Evolutionary conservation across 1,139 yeast species (phyloP).

Genomic region (Magnusiomyces sp.): DNA sequence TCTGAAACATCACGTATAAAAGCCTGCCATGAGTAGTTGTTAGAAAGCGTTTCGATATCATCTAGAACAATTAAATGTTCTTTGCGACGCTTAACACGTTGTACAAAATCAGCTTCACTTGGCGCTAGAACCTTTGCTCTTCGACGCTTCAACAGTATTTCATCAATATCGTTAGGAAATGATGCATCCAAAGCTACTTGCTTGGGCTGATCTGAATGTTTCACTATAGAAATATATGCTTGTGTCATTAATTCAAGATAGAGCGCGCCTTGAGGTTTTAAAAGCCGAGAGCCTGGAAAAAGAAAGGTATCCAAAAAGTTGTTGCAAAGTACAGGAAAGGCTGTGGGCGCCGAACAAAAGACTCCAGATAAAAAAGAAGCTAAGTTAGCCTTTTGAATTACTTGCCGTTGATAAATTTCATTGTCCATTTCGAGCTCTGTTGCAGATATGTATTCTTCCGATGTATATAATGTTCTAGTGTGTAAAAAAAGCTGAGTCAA

Average conservation of each 20-base stretch:
- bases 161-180: constrained; percentile 50
- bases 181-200: constrained; percentile 67
- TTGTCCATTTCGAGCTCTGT: constrained; percentile 16
- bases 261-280: constrained; percentile 72
- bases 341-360: constrained; percentile 75
- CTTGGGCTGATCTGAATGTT: constrained; percentile 59
- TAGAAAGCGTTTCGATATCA: constrained; percentile 43
- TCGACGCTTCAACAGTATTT: constrained; percentile 38
- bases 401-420: constrained; percentile 42
- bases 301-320: constrained; percentile 72
- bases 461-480: constrained; percentile 25
- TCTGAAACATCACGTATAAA: constrained; percentile 69
- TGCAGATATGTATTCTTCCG: constrained; percentile 23
- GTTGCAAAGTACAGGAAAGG: constrained; percentile 78
- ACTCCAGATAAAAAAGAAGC: constrained; percentile 84
- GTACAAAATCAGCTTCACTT: constrained; percentile 61
- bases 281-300: constrained; percentile 44
- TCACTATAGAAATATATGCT: constrained; percentile 83
- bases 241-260: constrained; percentile 87
- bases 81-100: constrained; percentile 61
- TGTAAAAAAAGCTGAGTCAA: constrained; percentile 70
- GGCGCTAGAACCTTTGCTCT: constrained; percentile 42
- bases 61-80: constrained; percentile 45
- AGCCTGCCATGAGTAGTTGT: constrained; percentile 64
- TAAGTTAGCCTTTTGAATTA: constrained; percentile 73